phyloP scores from a whole-genome alignment of 1,284 basidiomycete species.

The Erythrobasidium hasegawianum region DNA sequence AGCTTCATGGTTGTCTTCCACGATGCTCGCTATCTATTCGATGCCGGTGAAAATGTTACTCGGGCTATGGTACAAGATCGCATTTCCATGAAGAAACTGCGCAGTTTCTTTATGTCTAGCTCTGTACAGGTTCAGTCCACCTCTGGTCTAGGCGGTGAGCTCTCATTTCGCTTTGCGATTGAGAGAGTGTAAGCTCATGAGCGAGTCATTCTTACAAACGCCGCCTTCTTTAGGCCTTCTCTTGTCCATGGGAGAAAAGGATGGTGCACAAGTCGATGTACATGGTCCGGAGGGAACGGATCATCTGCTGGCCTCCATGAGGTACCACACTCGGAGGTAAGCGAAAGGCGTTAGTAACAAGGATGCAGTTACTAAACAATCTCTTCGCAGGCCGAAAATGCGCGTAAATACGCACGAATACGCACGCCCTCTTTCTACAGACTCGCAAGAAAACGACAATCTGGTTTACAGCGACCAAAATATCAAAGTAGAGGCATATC shows the following conservation, averaged over 20 bases:
- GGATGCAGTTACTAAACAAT: too few relatives aligned
- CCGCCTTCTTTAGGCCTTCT: constrained; percentile 35
- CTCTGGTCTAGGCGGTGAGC: constrained; percentile 32
- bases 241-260: constrained; percentile 40
- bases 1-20: constrained; percentile 41
- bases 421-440: neutral
- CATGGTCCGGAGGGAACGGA: constrained; percentile 39
- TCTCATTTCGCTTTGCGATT: too few relatives aligned
- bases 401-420: constrained; percentile 2
- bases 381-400: constrained; percentile 5
- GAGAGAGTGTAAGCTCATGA: neutral
- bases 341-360: neutral
- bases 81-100: constrained; percentile 39
- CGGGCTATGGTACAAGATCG: constrained; percentile 40
- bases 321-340: neutral
- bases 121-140: constrained; percentile 32
- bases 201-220: neutral
- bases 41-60: constrained; percentile 38
- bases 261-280: constrained; percentile 36
- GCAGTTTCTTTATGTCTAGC: constrained; percentile 36
- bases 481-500: constrained; percentile 11
- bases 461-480: neutral
- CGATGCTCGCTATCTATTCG: constrained; percentile 41
- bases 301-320: constrained; percentile 36
- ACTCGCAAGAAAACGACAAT: neutral